A percentile compares a stretch with the other conserved stretches of the same genome.
Conservation (phyloP, 768 basidiomycete genomes). For the Mrakia frigida region DNA sequence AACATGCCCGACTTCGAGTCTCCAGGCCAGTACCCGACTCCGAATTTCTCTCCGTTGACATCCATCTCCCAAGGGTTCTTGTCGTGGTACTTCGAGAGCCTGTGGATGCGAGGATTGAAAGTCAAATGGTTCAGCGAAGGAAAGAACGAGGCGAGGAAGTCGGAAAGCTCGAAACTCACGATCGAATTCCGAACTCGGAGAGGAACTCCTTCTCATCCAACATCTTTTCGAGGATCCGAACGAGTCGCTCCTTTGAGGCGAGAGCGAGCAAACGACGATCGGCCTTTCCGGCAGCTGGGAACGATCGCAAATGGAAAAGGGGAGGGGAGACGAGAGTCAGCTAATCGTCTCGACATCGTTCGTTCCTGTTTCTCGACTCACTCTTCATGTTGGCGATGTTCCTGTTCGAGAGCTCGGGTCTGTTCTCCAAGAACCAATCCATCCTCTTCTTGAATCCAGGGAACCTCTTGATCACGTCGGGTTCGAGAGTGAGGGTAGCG, state of each 20-base stretch:
- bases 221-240: conserved; percentile 90
- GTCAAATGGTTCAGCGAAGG: no score
- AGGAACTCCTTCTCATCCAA: conserved; percentile 94
- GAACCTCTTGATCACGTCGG: conserved; percentile 77
- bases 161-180: conserved; percentile 57
- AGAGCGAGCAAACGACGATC: conserved; percentile 83
- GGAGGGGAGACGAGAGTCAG: no score
- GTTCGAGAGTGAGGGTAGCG: conserved; percentile 89
- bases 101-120: conserved; percentile 40
- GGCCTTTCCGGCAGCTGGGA: conserved; percentile 61
- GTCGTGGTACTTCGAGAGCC: conserved; percentile 82
- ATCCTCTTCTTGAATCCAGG: conserved; percentile 98
- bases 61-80: conserved; percentile 91
- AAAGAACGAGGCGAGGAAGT: background rate
- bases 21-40: conserved; percentile 95
- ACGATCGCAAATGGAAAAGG: background rate
- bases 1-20: conserved; percentile 98
- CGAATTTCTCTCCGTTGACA: conserved; percentile 84
- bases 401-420: conserved; percentile 75
- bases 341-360: background rate
- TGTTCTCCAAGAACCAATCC: conserved; percentile 96
- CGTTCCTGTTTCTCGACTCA: conserved; percentile 39
- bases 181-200: conserved; percentile 90
- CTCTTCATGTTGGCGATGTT: conserved; percentile 97
- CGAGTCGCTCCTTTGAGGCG: conserved; percentile 82